These are phyloP conservation scores for Porodaedalea pini DNA, from an alignment of 1,284 basidiomycete species.

Conservation along the genomic window DNA sequence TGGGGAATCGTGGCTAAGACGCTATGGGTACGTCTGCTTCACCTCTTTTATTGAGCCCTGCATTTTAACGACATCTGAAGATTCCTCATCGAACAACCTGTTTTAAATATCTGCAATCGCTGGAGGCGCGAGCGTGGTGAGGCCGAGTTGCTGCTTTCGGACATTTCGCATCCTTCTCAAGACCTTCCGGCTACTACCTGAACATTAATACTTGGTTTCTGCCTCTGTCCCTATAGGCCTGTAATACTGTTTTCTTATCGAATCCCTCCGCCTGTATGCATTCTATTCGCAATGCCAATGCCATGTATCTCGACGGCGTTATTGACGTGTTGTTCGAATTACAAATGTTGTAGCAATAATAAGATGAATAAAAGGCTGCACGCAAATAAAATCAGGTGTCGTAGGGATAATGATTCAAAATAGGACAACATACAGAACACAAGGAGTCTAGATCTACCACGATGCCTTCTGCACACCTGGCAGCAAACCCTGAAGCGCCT, in stretches of 20 bases:
- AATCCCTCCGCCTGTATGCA: too few relatives aligned
- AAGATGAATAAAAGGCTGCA: neutral
- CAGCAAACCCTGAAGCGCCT: constrained; percentile 75
- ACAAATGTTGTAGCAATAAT: neutral
- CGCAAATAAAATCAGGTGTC: neutral
- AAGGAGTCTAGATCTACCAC: constrained; percentile 53
- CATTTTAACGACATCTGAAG: constrained; percentile 34
- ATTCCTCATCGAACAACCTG: constrained; percentile 65
- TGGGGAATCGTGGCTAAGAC: constrained; percentile 73
- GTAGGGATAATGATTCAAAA: neutral
- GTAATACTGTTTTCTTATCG: too few relatives aligned
- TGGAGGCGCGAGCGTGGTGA: constrained; percentile 78
- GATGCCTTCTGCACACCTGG: constrained; percentile 88
- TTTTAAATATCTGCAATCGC: constrained; percentile 62
- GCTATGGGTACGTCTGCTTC: constrained; percentile 72
- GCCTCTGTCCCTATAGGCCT: neutral
- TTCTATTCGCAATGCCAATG: too few relatives aligned
- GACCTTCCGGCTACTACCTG: constrained; percentile 33
- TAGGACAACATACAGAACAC: neutral
- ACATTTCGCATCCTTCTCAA: constrained; percentile 40
- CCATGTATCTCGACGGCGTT: neutral
- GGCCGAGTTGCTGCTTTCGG: constrained; percentile 52
- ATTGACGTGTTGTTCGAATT: neutral
- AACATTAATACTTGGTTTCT: constrained; percentile 22
- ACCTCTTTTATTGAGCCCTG: constrained; percentile 6